These are phyloP conservation scores for Erysimum cheiri DNA, from an alignment of 441 rosid species.

Conservation along the genomic window DNA sequence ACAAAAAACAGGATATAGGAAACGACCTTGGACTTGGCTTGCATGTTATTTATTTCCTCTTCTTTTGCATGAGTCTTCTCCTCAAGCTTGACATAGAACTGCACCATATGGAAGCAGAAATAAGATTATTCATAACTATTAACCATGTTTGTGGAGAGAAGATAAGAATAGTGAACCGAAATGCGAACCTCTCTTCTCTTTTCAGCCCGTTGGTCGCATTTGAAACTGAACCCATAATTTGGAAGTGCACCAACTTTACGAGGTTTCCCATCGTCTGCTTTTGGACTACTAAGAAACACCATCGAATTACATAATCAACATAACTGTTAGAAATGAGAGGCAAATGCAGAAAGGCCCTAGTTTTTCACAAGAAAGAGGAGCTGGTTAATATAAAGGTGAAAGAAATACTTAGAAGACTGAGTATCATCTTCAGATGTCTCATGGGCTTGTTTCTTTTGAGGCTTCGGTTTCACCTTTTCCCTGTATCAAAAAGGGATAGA, in stretches of 20 bases:
- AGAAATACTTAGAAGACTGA: constrained; percentile 75
- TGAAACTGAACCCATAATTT: constrained; percentile 94
- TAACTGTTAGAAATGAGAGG: constrained; percentile 17
- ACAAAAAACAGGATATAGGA: constrained; percentile 15
- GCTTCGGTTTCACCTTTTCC: constrained; percentile 64
- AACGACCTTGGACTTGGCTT: constrained; percentile 91
- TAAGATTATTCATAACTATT: neutral
- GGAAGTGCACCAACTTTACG: constrained; percentile 79
- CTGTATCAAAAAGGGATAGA: constrained; percentile 56
- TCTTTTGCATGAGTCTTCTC: constrained; percentile 96
- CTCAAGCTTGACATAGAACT: constrained; percentile 94
- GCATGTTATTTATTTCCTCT: constrained; percentile 71
- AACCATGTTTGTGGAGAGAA: neutral
- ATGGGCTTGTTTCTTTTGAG: constrained; percentile 60
- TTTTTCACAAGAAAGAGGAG: constrained; percentile 28
- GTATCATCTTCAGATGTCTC: constrained; percentile 66
- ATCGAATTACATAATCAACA: constrained; percentile 49
- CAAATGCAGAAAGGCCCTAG: constrained; percentile 30
- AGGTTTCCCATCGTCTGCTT: constrained; percentile 68
- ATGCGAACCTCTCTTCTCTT: constrained; percentile 90
- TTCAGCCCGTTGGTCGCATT: constrained; percentile 97
- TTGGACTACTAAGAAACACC: constrained; percentile 60
- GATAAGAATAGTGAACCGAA: constrained; percentile 23
- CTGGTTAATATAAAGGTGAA: constrained; percentile 30
- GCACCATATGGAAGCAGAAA: constrained; percentile 38